These are phyloP conservation scores for Ophiosphaerella korrae DNA, from an alignment of 2,329 filamentous ascomycete species.

Conservation along the genomic window DNA sequence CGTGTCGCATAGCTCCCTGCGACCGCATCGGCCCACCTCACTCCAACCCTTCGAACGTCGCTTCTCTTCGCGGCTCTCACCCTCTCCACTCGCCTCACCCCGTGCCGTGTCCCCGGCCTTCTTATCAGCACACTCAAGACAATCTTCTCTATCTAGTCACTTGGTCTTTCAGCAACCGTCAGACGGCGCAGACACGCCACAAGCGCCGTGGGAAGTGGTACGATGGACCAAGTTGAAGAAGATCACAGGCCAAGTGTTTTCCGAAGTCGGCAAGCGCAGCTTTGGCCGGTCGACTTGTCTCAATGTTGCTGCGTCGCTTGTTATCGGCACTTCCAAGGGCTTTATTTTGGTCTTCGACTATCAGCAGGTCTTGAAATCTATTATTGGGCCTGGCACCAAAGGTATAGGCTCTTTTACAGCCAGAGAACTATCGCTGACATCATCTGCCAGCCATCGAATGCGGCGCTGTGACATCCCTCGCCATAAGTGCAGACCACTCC, in stretches of 20 bases:
- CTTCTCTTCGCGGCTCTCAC: slow-evolving; percentile 83
- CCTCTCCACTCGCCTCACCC: slow-evolving; percentile 64
- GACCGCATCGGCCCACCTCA: slow-evolving; percentile 77
- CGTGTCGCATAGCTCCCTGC: slow-evolving; percentile 70
- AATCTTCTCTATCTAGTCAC: slow-evolving; percentile 77
- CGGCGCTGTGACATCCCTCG: slow-evolving; percentile 82
- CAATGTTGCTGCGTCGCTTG: slow-evolving; percentile 84
- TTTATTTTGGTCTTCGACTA: slow-evolving; percentile 97
- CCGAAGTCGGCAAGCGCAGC: slow-evolving; percentile 87
- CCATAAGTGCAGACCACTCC: slow-evolving; percentile 90
- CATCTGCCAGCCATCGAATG: slow-evolving; percentile 77
- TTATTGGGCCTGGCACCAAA: slow-evolving; percentile 92
- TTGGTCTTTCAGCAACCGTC: slow-evolving; percentile 64
- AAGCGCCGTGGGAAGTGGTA: slow-evolving; percentile 94
- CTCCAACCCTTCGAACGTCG: slow-evolving; percentile 93
- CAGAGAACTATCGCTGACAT: slow-evolving; percentile 33
- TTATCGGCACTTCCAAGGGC: slow-evolving; percentile 90
- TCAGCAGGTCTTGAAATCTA: slow-evolving; percentile 90
- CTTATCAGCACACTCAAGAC: slow-evolving; percentile 75
- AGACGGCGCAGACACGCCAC: slow-evolving; percentile 59
- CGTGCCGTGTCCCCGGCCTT: slow-evolving; percentile 78
- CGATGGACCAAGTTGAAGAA: slow-evolving; percentile 94
- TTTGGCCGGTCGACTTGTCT: slow-evolving; percentile 92
- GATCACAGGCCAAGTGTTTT: slow-evolving; percentile 86
- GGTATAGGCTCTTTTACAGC: slow-evolving; percentile 55